phyloP scores from a whole-genome alignment of 441 rosid genomes.

The Raphanus hybrid region DNA sequence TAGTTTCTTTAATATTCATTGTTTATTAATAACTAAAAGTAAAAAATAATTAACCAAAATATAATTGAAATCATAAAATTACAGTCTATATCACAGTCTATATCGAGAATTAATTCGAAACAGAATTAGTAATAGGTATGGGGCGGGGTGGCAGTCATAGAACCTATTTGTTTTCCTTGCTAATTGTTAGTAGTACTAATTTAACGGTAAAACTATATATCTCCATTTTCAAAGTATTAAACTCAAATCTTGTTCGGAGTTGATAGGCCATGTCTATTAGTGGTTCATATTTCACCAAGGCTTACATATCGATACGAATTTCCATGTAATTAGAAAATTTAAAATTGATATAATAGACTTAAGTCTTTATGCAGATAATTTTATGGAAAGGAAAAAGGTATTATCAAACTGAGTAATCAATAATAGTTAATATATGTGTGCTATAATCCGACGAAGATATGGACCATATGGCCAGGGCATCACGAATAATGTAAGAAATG shows the following conservation, averaged over 20 bases:
- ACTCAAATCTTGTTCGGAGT: background rate
- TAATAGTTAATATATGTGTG: constrained; percentile 7
- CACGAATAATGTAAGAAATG: constrained; percentile 30
- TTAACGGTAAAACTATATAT: background rate
- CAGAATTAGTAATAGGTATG: no score
- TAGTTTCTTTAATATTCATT: no score
- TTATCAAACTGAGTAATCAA: background rate
- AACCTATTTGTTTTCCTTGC: no score
- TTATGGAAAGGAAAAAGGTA: background rate
- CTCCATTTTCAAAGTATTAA: background rate
- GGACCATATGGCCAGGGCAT: constrained; percentile 27
- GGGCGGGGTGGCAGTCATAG: no score
- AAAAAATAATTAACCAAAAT: no score
- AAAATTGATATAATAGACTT: background rate
- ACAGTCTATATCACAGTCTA: no score
- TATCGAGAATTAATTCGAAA: no score
- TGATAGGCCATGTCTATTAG: background rate
- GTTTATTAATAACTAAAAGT: no score
- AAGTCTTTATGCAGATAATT: background rate
- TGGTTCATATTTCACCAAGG: background rate
- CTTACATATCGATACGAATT: background rate
- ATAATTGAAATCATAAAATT: no score
- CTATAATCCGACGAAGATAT: constrained; percentile 30
- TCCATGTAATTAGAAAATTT: background rate
- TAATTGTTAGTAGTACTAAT: no score